Percentiles rank a stretch among this genome's conserved stretches.
Conservation (phyloP, 441 rosid species). For the Hura crepitans region DNA sequence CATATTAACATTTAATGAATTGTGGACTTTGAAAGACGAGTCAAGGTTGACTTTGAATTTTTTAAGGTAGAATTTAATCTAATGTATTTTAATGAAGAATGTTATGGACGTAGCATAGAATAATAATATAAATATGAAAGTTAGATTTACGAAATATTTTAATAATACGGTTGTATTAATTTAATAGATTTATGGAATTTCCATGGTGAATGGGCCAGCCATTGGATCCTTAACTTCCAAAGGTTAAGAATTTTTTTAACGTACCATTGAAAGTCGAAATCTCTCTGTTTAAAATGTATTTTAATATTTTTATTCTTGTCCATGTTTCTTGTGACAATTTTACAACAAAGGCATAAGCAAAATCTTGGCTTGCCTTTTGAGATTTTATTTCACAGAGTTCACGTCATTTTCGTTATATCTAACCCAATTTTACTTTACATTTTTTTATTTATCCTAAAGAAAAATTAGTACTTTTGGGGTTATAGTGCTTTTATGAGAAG, state of each 20-base stretch:
- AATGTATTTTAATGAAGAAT: not conserved
- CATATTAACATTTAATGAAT: too few species aligned
- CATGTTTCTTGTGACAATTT: constrained; percentile 11
- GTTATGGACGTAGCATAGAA: not conserved
- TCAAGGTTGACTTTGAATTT: not conserved
- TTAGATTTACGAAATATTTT: not conserved
- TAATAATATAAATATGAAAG: not conserved
- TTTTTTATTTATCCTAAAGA: too few species aligned
- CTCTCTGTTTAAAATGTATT: not conserved
- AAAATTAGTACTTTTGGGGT: too few species aligned
- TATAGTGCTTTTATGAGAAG: too few species aligned
- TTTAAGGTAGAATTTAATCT: not conserved
- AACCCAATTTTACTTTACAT: not conserved
- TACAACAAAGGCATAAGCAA: constrained; percentile 11
- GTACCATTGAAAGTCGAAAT: not conserved
- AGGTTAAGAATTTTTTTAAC: not conserved
- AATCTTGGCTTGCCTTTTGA: constrained; percentile 12
- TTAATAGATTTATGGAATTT: not conserved
- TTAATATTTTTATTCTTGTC: not conserved
- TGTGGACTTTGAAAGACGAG: not conserved
- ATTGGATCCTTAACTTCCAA: constrained; percentile 19
- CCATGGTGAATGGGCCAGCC: not conserved
- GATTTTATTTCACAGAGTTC: constrained; percentile 1
- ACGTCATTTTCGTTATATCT: constrained; percentile 7
- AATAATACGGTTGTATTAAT: not conserved